These are phyloP conservation scores for Quercus tomentella DNA, from an alignment of 331 rosid genomes.

Conservation along the genomic window DNA sequence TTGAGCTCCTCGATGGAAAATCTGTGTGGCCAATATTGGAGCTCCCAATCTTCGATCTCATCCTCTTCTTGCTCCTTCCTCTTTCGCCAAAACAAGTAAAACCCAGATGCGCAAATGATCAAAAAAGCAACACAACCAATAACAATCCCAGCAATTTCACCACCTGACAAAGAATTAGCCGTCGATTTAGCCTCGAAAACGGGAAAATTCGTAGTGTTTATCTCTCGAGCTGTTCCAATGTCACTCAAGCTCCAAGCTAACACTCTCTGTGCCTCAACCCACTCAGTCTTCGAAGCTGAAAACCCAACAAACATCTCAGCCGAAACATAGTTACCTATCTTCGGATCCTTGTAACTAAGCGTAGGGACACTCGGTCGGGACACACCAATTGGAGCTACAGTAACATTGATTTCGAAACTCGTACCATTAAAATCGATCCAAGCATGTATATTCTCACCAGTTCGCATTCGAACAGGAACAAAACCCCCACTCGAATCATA, in stretches of 20 bases:
- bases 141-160: conserved; percentile 52
- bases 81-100: conserved; percentile 47
- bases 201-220: conserved; percentile 55
- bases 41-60: conserved; percentile 89
- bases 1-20: conserved; percentile 65
- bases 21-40: conserved; percentile 88
- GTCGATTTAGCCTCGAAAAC: conserved; percentile 35
- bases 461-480: conserved; percentile 55
- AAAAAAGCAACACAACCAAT: conserved; percentile 39
- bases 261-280: conserved; percentile 76
- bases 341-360: conserved; percentile 30
- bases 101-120: conserved; percentile 14
- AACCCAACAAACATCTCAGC: conserved; percentile 81
- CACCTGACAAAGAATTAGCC: conserved; percentile 40
- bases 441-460: conserved; percentile 59
- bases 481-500: conserved; percentile 46
- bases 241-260: conserved; percentile 93
- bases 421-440: conserved; percentile 79
- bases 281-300: conserved; percentile 71
- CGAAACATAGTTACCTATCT: conserved; percentile 56
- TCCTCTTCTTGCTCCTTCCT: conserved; percentile 44
- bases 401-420: conserved; percentile 51
- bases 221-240: conserved; percentile 51
- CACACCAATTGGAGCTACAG: conserved; percentile 57
- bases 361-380: conserved; percentile 58